Base-by-base conservation (phyloP, 106 monocot species). In the Apostasia ramifera region DNA sequence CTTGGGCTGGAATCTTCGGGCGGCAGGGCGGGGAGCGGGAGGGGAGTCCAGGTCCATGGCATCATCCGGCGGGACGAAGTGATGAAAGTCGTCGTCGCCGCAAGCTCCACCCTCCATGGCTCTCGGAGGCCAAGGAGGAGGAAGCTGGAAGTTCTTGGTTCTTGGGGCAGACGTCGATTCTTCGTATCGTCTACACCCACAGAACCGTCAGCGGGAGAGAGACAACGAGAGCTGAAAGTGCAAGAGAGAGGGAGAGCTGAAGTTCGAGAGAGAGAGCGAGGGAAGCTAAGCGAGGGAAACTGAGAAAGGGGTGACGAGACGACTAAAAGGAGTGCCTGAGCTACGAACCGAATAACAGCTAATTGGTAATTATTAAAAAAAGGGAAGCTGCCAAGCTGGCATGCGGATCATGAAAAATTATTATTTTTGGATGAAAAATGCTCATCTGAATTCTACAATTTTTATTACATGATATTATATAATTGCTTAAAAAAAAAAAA, bases 1-100 rank as follows among this genome's bases (percentile, higher is more conserved):
- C 75, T 78, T 83, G 55, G 83, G 78, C 4, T 62, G 68, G 78
- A 87, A 87, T 53, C 74, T 65, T 3, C 81, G 48, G 53, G 59
- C 57, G 66, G 55, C 11, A 10, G 57, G 39, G 40, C 42, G 45
- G 63, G 15, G 47, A 73, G 66, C 26, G 10, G 2, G 44, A 8
- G 57, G 37, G 65, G 14, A 3, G 44, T 43, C 66, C 44, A 48
- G 46, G 47, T 14, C 44, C 14, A 51, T 56, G 41, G 57, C 40
- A 50, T 57, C 66, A 54, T 57, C 52, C 52, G 45, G 68, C 9
- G 37, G 5, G 14, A 72, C 67, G 40, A 45, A 26, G 26, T 26
- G 26, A 26, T 26, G 26, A 0, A 26, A 26, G 26, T 26, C 40
- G 52, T 66, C 70, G 56, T 0, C 75, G 6, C n/a, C 37, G 6